These are phyloP conservation scores for Aspergillus quadricinctus DNA, from an alignment of 2,329 filamentous ascomycete species.

Conservation along the genomic window DNA sequence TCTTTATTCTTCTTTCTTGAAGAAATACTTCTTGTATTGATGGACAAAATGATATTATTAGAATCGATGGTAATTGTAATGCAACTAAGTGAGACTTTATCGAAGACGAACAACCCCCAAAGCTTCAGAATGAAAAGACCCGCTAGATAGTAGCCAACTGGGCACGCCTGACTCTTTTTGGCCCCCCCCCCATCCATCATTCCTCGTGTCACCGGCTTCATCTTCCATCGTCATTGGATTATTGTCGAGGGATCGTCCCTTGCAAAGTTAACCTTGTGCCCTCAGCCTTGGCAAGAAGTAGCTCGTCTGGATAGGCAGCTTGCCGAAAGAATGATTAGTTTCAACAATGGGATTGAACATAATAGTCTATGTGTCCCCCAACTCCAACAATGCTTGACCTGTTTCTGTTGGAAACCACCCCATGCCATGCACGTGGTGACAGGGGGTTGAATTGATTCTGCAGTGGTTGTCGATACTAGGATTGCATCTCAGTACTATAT, in stretches of 20 bases:
- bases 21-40: not conserved
- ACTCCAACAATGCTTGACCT: not conserved
- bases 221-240: not conserved
- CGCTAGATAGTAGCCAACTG: not conserved
- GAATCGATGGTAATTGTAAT: not conserved
- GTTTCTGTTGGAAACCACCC: not conserved
- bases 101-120: not conserved
- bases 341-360: not conserved
- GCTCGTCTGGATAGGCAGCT: not conserved
- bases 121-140: not conserved
- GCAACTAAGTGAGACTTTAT: not conserved
- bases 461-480: not conserved
- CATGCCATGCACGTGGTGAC: not conserved
- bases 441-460: not conserved
- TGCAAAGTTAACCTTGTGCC: not conserved
- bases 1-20: not conserved
- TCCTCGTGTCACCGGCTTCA: not conserved
- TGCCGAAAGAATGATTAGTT: not conserved
- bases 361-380: not conserved
- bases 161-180: not conserved
- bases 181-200: not conserved
- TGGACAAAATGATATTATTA: not conserved
- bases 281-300: not conserved
- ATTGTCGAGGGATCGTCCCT: not conserved
- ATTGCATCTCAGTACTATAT: not conserved